phyloP scores from a whole-genome alignment of 2,329 filamentous ascomycete species.

The Fusarium veterinarium region DNA sequence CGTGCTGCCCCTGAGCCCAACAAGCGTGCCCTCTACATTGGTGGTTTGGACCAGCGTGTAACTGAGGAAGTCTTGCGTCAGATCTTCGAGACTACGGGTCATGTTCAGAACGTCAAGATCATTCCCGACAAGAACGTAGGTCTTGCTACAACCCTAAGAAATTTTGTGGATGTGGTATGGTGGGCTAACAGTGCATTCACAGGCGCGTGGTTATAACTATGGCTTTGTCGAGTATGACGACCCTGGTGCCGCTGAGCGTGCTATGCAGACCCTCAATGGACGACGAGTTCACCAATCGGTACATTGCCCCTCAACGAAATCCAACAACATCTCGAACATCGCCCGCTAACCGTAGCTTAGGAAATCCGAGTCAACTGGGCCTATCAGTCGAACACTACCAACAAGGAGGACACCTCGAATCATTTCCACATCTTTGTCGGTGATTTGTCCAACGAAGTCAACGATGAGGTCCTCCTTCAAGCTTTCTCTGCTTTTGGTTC shows the following conservation, averaged over 20 bases:
- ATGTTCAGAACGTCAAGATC: constrained; percentile 99
- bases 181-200: constrained; percentile 44
- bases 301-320: constrained; percentile 43
- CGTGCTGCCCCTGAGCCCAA: constrained; percentile 97
- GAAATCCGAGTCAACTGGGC: constrained; percentile 99
- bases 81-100: constrained; percentile 98
- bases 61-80: constrained; percentile 96
- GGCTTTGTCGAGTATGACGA: constrained; percentile 99
- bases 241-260: constrained; percentile 93
- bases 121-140: constrained; percentile 99
- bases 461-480: constrained; percentile 92
- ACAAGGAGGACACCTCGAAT: constrained; percentile 97
- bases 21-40: constrained; percentile 96
- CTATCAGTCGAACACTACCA: constrained; percentile 93
- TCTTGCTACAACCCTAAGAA: constrained; percentile 41
- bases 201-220: constrained; percentile 98
- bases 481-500: constrained; percentile 96
- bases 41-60: constrained; percentile 92
- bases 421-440: constrained; percentile 99
- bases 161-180: constrained; percentile 3
- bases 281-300: constrained; percentile 95
- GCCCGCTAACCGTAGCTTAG: constrained; percentile 58
- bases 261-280: constrained; percentile 97
- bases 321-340: constrained; percentile 6
- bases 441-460: constrained; percentile 97